phyloP scores from a whole-genome alignment of 2,329 filamentous ascomycete genomes.

The Fusarium tjaetaba region DNA sequence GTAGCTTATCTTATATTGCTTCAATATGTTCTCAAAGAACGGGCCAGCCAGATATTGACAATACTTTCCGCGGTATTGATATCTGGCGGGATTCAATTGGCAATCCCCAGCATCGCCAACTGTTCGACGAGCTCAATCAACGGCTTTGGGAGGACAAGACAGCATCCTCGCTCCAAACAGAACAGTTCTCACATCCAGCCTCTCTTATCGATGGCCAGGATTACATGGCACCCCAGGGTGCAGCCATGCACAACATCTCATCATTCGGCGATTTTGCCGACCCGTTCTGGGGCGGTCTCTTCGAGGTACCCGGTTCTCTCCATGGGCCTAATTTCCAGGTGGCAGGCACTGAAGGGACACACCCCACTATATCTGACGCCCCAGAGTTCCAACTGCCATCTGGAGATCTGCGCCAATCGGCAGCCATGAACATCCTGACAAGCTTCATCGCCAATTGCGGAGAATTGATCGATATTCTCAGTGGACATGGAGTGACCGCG shows the following conservation, averaged over 20 bases:
- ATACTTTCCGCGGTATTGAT: no score
- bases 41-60: background rate
- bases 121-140: background rate
- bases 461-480: background rate
- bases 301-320: fast-evolving
- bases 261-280: fast-evolving
- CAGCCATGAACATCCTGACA: background rate
- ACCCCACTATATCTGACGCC: fast-evolving
- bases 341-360: no score
- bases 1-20: background rate
- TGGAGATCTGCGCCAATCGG: fast-evolving
- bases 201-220: no score
- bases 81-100: background rate
- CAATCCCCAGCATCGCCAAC: fast-evolving
- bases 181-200: no score
- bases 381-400: fast-evolving
- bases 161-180: no score
- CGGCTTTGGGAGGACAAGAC: background rate
- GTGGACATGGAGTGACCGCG: fast-evolving
- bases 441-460: background rate
- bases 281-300: background rate
- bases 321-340: fast-evolving
- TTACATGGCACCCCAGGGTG: background rate
- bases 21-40: fast-evolving
- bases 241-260: background rate